Percentiles rank a stretch among this genome's conserved stretches.
Conservation (phyloP, 1,284 basidiomycete genomes). For the Phylloboletellus chloephorus region DNA sequence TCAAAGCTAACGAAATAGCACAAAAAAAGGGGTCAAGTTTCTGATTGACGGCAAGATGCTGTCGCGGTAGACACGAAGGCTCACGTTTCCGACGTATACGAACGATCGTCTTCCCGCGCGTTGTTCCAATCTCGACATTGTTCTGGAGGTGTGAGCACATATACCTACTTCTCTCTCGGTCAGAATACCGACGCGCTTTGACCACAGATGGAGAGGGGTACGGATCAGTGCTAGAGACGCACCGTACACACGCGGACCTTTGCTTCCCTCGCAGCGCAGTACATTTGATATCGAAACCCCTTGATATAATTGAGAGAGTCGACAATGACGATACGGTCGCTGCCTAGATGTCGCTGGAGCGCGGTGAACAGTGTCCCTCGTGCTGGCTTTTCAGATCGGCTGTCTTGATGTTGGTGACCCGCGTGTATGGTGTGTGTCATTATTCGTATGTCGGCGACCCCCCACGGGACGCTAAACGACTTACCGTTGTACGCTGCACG, state of each 20-base stretch:
- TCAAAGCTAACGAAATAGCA: conserved; percentile 59
- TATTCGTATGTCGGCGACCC: not conserved
- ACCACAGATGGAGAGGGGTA: not conserved
- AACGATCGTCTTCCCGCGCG: conserved; percentile 41
- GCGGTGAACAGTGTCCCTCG: conserved; percentile 84
- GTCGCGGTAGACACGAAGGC: too few species aligned
- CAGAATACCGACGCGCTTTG: not conserved
- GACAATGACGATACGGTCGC: conserved; percentile 79
- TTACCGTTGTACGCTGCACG: conserved; percentile 75
- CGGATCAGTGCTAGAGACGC: conserved; percentile 32
- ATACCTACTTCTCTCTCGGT: conserved; percentile 47
- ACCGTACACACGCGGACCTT: conserved; percentile 86
- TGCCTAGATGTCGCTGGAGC: conserved; percentile 69
- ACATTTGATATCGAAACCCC: conserved; percentile 95
- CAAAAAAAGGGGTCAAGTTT: not conserved
- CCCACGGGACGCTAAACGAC: conserved; percentile 6
- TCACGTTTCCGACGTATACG: conserved; percentile 73
- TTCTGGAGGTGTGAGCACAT: conserved; percentile 75
- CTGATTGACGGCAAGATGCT: conserved; percentile 9
- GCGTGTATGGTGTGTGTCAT: too few species aligned
- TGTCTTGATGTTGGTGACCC: conserved; percentile 54
- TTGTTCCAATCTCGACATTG: conserved; percentile 76
- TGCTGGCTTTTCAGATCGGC: conserved; percentile 83
- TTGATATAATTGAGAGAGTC: conserved; percentile 97
- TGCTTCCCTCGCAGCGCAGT: conserved; percentile 89